Evolutionary conservation across 2,329 filamentous ascomycete species (phyloP).

Genomic region (Penicillium crustosum): DNA sequence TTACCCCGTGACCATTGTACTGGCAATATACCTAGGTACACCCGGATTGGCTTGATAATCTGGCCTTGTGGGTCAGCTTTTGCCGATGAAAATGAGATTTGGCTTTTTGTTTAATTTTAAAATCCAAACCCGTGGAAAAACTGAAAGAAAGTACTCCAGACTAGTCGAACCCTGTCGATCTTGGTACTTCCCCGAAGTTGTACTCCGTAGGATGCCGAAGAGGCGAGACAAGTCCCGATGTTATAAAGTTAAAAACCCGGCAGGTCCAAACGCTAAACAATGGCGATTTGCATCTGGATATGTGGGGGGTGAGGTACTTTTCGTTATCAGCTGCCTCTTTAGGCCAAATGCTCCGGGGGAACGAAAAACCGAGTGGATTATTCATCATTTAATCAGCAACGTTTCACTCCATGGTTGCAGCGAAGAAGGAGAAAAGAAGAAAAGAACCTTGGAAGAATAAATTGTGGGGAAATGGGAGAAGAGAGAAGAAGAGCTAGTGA

Average conservation of each 20-base stretch:
- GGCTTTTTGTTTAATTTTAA: background rate
- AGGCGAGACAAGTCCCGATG: constrained; percentile 13
- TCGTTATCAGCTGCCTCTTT: constrained; percentile 10
- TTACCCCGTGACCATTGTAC: constrained; percentile 9
- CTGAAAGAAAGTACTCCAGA: constrained; percentile 10
- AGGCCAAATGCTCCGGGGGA: background rate
- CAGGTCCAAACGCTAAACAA: background rate
- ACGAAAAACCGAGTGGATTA: background rate
- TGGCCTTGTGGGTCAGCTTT: background rate
- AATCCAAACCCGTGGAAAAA: constrained; percentile 15
- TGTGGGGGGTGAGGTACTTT: background rate
- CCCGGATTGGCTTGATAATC: constrained; percentile 19
- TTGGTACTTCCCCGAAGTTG: constrained; percentile 2
- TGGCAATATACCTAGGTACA: constrained; percentile 16
- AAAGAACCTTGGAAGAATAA: background rate
- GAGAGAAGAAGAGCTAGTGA: too few relatives aligned
- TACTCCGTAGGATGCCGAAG: constrained; percentile 19
- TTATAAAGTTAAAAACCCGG: constrained; percentile 18
- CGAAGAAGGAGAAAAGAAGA: too few relatives aligned
- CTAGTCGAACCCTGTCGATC: constrained; percentile 30
- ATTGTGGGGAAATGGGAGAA: background rate
- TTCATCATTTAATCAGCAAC: background rate
- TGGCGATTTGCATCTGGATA: background rate
- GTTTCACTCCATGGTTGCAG: background rate
- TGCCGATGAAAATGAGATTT: background rate